phyloP scores from a whole-genome alignment of 352 stramenopile genomes.

The Globisporangium parvum region DNA sequence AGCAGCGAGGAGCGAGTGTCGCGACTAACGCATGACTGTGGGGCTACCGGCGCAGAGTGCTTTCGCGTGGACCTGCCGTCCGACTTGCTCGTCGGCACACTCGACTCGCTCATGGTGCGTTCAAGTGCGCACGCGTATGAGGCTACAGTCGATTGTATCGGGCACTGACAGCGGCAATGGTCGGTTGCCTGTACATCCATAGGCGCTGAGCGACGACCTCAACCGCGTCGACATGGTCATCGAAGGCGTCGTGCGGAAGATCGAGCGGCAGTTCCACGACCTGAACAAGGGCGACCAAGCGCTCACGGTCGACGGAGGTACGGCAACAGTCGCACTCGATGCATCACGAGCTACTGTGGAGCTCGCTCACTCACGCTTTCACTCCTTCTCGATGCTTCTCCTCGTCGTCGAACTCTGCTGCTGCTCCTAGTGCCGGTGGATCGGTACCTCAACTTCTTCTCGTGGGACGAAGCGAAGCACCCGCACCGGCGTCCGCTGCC shows the following conservation, averaged over 20 bases:
- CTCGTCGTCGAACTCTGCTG: not conserved
- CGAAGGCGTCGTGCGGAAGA: constrained; percentile 95
- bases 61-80: constrained; percentile 88
- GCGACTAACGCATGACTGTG: not conserved
- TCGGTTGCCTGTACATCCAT: not conserved
- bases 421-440: constrained; percentile 77
- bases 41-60: constrained; percentile 32
- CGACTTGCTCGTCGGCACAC: constrained; percentile 94
- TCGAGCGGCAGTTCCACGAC: constrained; percentile 95
- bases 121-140: not conserved
- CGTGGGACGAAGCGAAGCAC: constrained; percentile 98
- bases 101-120: constrained; percentile 95
- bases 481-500: constrained; percentile 93
- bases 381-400: not conserved
- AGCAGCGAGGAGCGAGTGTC: too few relatives aligned
- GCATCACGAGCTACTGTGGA: too few relatives aligned
- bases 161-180: too few relatives aligned
- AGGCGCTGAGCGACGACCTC: constrained; percentile 91
- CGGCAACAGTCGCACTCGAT: not conserved
- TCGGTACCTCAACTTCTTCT: constrained; percentile 96
- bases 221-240: constrained; percentile 94
- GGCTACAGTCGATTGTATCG: not conserved
- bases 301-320: constrained; percentile 82
- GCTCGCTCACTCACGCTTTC: not conserved
- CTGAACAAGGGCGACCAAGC: constrained; percentile 85